Evolutionary conservation across 306 rosid genomes (phyloP).

Genomic region (Datisca glomerata): DNA sequence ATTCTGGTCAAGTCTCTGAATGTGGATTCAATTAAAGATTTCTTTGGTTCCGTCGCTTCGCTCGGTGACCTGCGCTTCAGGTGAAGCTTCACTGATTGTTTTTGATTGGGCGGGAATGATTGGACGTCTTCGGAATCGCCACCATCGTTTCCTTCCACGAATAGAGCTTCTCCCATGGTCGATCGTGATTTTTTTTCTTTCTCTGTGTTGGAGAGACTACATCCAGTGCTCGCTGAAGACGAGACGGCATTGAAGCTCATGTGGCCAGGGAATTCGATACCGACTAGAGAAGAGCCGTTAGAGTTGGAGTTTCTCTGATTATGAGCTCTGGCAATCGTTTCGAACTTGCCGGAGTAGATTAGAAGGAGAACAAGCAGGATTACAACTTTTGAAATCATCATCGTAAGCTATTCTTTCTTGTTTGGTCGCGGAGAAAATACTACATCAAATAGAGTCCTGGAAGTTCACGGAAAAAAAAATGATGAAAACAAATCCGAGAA

Average conservation of each 20-base stretch:
- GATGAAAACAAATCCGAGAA: too few species aligned
- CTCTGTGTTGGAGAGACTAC: conserved; percentile 28
- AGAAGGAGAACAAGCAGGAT: conserved; percentile 24
- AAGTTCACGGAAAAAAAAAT: too few species aligned
- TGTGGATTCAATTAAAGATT: conserved; percentile 40
- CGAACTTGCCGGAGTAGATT: conserved; percentile 14
- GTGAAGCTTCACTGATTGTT: conserved; percentile 51
- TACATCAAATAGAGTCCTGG: too few species aligned
- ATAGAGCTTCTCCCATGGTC: too few species aligned
- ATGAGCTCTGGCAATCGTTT: conserved; percentile 22
- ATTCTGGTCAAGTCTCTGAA: conserved; percentile 56
- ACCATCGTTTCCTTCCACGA: conserved; percentile 10
- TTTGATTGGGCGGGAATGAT: conserved; percentile 5
- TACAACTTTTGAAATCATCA: conserved; percentile 29
- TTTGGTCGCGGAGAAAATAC: too few species aligned
- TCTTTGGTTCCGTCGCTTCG: conserved; percentile 24
- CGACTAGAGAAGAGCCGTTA: conserved; percentile 58
- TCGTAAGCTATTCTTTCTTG: conserved; percentile 18
- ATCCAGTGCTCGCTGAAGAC: conserved; percentile 40
- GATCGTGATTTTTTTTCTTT: conserved; percentile 19
- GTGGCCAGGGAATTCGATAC: conserved; percentile 54
- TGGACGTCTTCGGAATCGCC: conserved; percentile 15
- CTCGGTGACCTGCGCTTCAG: conserved; percentile 33
- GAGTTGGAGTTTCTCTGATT: conserved; percentile 19
- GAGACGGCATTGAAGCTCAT: conserved; percentile 47